Evolutionary conservation across 2,329 filamentous ascomycete genomes (phyloP).

Genomic region (Penicillium thymicola): DNA sequence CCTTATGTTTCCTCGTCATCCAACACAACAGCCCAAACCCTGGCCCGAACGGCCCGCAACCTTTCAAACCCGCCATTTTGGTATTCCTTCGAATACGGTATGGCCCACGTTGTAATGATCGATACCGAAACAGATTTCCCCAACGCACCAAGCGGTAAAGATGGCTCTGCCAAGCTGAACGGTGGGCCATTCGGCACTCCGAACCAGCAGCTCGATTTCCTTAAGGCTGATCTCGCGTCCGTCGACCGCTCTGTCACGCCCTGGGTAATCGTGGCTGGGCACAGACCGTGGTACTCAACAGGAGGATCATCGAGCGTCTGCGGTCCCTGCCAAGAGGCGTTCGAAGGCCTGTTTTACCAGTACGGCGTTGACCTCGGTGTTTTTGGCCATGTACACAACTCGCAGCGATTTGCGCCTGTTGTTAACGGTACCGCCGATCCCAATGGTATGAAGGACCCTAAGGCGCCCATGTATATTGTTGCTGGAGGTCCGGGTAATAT

Average conservation of each 20-base stretch:
- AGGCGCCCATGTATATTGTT: conserved; percentile 55
- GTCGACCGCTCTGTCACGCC: conserved; percentile 56
- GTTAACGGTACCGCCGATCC: conserved; percentile 40
- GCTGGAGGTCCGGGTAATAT: conserved; percentile 57
- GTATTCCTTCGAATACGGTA: conserved; percentile 61
- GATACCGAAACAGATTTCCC: conserved; percentile 58
- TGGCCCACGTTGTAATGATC: conserved; percentile 55
- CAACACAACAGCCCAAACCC: conserved; percentile 40
- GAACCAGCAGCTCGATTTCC: conserved; percentile 53
- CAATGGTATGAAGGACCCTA: conserved; percentile 49
- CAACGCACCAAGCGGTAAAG: conserved; percentile 46
- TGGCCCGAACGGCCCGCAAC: conserved; percentile 46
- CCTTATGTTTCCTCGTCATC: conserved; percentile 51
- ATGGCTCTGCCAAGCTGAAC: conserved; percentile 44
- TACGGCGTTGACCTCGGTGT: conserved; percentile 58
- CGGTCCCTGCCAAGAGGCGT: conserved; percentile 49
- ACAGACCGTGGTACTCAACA: conserved; percentile 50
- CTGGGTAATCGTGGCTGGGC: conserved; percentile 49
- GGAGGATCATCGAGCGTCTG: conserved; percentile 36
- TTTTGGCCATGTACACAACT: conserved; percentile 59
- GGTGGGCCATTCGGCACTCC: conserved; percentile 50
- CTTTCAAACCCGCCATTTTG: conserved; percentile 55
- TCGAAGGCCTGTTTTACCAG: conserved; percentile 53
- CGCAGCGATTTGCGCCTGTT: conserved; percentile 49
- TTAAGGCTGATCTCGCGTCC: conserved; percentile 54